phyloP scores from a whole-genome alignment of 2,329 filamentous ascomycete genomes.

The Alternaria tenuissima region DNA sequence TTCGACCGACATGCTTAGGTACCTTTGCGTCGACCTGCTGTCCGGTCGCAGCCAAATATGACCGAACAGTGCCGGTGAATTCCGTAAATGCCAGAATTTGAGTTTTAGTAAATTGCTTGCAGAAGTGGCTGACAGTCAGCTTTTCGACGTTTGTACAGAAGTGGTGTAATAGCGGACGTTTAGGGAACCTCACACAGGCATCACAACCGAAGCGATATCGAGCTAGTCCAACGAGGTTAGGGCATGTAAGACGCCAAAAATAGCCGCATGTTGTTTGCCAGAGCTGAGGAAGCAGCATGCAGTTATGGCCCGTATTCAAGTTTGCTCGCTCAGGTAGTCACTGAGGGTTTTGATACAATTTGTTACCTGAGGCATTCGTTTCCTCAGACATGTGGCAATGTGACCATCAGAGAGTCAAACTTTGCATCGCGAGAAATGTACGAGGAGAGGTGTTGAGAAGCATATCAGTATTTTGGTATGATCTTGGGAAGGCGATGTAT shows the following conservation, averaged over 20 bases:
- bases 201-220: constrained; percentile 9
- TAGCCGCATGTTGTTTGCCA: constrained; percentile 16
- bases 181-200: constrained; percentile 13
- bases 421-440: background rate
- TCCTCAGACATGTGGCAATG: background rate
- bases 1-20: background rate
- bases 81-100: background rate
- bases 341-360: background rate
- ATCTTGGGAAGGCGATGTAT: background rate
- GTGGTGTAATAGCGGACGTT: constrained; percentile 14
- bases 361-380: background rate
- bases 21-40: background rate
- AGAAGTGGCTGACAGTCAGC: background rate
- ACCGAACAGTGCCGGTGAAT: background rate
- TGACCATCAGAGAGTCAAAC: background rate
- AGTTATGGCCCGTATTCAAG: background rate
- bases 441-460: background rate
- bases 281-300: constrained; percentile 18
- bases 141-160: constrained; percentile 4
- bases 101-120: background rate
- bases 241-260: constrained; percentile 26
- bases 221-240: constrained; percentile 2
- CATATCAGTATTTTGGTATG: background rate
- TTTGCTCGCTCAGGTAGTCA: background rate
- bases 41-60: background rate